Evolutionary conservation across 768 basidiomycete genomes (phyloP).

Genomic region (Hypholoma sublateritium): DNA sequence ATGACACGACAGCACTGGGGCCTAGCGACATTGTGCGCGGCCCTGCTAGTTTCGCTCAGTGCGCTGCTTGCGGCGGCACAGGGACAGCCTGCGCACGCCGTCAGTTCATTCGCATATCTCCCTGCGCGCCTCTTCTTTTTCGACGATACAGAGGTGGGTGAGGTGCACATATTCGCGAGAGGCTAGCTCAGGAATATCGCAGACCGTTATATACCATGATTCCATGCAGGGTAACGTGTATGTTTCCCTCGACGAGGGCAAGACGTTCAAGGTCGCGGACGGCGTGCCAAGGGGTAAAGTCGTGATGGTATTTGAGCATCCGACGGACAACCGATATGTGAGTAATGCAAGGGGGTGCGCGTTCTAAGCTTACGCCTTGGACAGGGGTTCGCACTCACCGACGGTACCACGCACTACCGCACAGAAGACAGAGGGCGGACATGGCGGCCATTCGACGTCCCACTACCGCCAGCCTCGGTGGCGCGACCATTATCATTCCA

Average conservation of each 20-base stretch:
- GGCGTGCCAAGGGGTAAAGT: conserved; percentile 59
- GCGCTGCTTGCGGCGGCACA: conserved; percentile 20
- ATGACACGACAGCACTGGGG: conserved; percentile 16
- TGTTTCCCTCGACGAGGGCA: conserved; percentile 88
- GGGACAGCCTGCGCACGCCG: conserved; percentile 41
- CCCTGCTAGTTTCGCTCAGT: conserved; percentile 14
- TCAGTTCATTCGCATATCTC: conserved; percentile 65
- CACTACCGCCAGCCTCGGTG: conserved; percentile 56
- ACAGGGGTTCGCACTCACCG: conserved; percentile 87
- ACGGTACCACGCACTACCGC: conserved; percentile 76
- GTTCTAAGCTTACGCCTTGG: background rate
- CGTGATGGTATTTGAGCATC: conserved; percentile 80
- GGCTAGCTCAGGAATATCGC: conserved; percentile 8
- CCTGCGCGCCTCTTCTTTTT: conserved; percentile 87
- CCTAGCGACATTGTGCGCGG: conserved; percentile 13
- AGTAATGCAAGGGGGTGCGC: conserved; percentile 15
- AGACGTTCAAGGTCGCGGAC: conserved; percentile 51
- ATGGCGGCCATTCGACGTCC: conserved; percentile 81
- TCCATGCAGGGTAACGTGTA: conserved; percentile 62
- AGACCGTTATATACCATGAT: conserved; percentile 83
- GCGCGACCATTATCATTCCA: conserved; percentile 83
- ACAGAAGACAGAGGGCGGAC: conserved; percentile 86
- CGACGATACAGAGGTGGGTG: conserved; percentile 78
- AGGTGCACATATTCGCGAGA: background rate
- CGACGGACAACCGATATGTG: conserved; percentile 77